Percentiles rank a stretch among this genome's conserved stretches.
Conservation (phyloP, 2,329 filamentous ascomycete species). For the Grosmannia clavigera region DNA sequence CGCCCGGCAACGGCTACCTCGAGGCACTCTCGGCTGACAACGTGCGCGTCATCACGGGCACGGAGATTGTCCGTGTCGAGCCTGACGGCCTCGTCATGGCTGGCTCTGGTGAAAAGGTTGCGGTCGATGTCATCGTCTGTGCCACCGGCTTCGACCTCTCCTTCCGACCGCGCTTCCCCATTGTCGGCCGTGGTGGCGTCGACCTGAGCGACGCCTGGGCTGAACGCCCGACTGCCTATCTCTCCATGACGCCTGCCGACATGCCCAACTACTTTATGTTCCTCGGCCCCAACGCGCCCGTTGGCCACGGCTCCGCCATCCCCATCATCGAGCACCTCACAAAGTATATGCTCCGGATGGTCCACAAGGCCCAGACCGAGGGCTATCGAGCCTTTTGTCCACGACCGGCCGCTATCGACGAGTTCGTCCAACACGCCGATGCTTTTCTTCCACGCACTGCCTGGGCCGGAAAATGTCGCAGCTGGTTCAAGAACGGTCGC, state of each 20-base stretch:
- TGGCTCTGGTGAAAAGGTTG: conserved; percentile 17
- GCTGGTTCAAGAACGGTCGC: conserved; percentile 18
- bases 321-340: conserved; percentile 8
- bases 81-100: conserved; percentile 19
- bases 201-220: conserved; percentile 12
- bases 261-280: conserved; percentile 12
- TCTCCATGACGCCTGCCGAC: conserved; percentile 7
- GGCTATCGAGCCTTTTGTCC: conserved; percentile 5
- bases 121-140: not conserved
- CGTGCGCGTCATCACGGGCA: conserved; percentile 27
- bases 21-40: conserved; percentile 30
- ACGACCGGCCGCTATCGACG: conserved; percentile 10
- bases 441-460: conserved; percentile 20
- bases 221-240: conserved; percentile 6
- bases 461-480: conserved; percentile 18
- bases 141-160: conserved; percentile 22
- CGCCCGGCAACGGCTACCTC: conserved; percentile 29
- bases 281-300: conserved; percentile 5
- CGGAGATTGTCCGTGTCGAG: conserved; percentile 25
- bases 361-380: conserved; percentile 4
- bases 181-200: conserved; percentile 8
- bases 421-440: conserved; percentile 16
- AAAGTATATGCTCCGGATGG: conserved; percentile 2
- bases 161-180: conserved; percentile 21
- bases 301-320: conserved; percentile 3